Base-by-base conservation (phyloP, 192 early-diverging fungal genomes). In the Gaertneriomyces sp. region DNA sequence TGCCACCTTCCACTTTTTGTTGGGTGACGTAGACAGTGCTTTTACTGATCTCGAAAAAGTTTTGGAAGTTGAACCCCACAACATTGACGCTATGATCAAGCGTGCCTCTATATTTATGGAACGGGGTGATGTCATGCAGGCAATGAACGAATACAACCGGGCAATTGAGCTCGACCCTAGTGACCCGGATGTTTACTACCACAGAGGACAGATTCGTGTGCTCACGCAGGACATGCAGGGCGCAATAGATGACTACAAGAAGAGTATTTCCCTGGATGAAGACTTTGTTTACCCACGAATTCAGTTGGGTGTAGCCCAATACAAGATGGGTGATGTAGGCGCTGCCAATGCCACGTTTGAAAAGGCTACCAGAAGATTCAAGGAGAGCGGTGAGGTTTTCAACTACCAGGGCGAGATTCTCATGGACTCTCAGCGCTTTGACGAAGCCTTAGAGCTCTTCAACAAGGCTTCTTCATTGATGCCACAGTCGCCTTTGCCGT, bases 381-480 rank as follows among this genome's bases (percentile, higher is more conserved):
- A 84, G 39, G 72, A 85, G 10, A 86, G 84, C 46, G 85, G 89
- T 45, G 96, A 99, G 71, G 87, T 96, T 19, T 91, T 88, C 85
- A 99, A 98, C 81, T 99, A 97, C 76, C 94, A 95, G 49, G 96
- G 93, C 71, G 96, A 99, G 79, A 79, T 99, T 19, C 73, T 97
- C 43, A 76, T 91, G 54, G 95, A 99, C 68, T 89, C 91, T 69
- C 87, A 89, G 61, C 79, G 82, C 33, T 87, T 89, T 42, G 85
- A 87, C 11, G 89, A 94, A 71, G 95, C 95, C 2, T 74, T 88
- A 63, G 81, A 84, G 10, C 85, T 85, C 60, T 97, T 98, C 68
- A 89, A 91, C 63, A 95, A 94, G 74, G 92, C 95, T 0, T 84
- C 94, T 46, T 80, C 87, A 58, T 74, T 97, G 65, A 88, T 90